Evolutionary conservation across 2,329 filamentous ascomycete species (phyloP), one percentile per base, ranked within the genome.

Genomic region (Fusarium succisae): DNA sequence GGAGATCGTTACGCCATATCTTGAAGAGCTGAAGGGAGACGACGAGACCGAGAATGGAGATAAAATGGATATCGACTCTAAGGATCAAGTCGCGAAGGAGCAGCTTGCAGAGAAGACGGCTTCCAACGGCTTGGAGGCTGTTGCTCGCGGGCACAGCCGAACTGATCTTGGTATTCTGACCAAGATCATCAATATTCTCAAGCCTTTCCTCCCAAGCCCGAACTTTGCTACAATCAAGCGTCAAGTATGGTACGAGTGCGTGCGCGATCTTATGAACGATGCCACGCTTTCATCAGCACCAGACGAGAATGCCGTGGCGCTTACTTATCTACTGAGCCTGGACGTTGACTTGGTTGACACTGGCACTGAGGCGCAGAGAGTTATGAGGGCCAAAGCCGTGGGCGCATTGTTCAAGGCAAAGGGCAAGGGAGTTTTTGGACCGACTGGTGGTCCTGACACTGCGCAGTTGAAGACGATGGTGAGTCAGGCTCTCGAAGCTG

Each of bases 11-110:
- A 85, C 83, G 35, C 88, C 90, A 2, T 84, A 91, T 51, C 81
- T 97, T 39, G 89, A 91, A 48, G 88, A 91, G 35, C 76, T 88
- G 9, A 82, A 74, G 22, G 87, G 88, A 39, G 89, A 89, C 18
- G 87, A 88, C 38, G 89, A 89, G 50, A 87, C 87, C 38, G 89
- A 89, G 51, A 87, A 88, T 41, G 89, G 89, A 51, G 90, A 92
- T 70, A 86, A 87, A 63, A 94, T 94, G 92, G 92, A 94, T 24
- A 83, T 93, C 28, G 91, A 93, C 78, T 86, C 86, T 26, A 85
- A 69, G 24, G 66, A 69, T 13, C 63, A 67, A 12, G 57, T 39
- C 0, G 54, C 41, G 20, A 69, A 86, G 66, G 85, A 86, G 41
- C 82, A 86, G 43, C 70, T 84, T 1, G 80, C 82, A 14, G 82